Evolutionary conservation across 208 protist species (phyloP).

Genomic region (Crithidia brevicula): DNA sequence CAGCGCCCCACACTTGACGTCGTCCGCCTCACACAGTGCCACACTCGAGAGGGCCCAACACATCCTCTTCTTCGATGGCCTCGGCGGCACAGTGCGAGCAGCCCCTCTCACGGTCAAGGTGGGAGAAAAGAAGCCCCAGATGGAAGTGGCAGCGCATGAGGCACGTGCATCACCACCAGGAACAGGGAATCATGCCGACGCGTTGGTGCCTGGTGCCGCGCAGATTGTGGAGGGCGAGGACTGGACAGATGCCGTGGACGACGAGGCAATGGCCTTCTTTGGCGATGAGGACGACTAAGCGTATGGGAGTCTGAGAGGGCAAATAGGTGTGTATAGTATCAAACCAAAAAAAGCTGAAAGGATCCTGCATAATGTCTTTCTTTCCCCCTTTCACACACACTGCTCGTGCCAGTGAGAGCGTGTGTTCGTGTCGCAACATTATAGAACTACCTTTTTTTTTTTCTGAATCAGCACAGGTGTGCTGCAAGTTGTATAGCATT

Average conservation of each 20-base stretch:
- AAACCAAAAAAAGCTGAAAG: background rate
- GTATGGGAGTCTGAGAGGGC: no score
- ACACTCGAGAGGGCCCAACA: background rate
- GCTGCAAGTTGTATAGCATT: no score
- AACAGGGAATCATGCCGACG: no score
- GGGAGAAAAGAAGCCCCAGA: background rate
- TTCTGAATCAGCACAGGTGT: no score
- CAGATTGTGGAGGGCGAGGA: background rate
- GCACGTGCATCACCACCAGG: no score
- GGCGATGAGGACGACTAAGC: conserved; percentile 15
- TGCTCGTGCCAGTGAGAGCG: no score
- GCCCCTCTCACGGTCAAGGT: background rate
- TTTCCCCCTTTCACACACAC: no score
- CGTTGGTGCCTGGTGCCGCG: no score
- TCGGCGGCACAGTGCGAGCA: background rate
- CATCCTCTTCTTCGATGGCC: background rate
- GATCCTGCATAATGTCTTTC: no score
- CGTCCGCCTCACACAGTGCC: background rate
- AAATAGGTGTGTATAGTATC: background rate
- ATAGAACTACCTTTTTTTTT: no score
- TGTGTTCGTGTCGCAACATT: no score
- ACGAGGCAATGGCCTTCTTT: conserved; percentile 61
- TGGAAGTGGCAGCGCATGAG: background rate
- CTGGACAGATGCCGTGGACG: conserved; percentile 36
- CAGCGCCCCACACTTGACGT: background rate